Conservation (phyloP, 495 filamentous ascomycete species). For the Jackrogersella minutella region DNA sequence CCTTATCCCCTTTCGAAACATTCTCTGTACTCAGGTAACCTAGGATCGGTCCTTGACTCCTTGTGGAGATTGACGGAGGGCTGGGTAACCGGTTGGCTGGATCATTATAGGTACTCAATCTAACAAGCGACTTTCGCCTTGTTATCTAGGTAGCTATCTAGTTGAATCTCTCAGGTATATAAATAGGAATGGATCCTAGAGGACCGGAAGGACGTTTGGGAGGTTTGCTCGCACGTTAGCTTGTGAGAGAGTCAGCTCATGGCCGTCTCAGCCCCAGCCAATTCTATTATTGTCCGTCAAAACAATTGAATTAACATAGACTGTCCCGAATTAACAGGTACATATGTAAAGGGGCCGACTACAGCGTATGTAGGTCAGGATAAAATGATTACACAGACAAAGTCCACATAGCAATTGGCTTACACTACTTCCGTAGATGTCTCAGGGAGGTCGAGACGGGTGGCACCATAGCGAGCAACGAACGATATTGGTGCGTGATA, state of each 20-base stretch:
- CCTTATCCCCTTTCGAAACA: neutral
- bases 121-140: neutral
- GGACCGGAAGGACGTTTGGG: slow-evolving; percentile 4
- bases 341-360: neutral
- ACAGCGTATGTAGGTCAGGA: too few relatives aligned
- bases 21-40: neutral
- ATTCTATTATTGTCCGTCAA: slow-evolving; percentile 28
- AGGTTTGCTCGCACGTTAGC: slow-evolving; percentile 13
- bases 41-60: neutral
- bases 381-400: too few relatives aligned
- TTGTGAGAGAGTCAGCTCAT: neutral
- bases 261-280: slow-evolving; percentile 2
- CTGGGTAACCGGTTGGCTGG: slow-evolving; percentile 7
- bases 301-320: neutral
- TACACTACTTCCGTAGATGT: neutral
- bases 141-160: neutral
- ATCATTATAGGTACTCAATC: neutral
- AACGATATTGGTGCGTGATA: neutral
- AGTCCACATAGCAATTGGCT: neutral
- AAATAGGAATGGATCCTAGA: neutral
- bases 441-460: neutral
- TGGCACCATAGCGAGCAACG: slow-evolving; percentile 4
- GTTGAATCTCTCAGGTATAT: neutral
- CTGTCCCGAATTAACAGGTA: too few relatives aligned
- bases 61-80: slow-evolving; percentile 8